phyloP scores from a whole-genome alignment of 306 rosid species.

The Prunus salicina region DNA sequence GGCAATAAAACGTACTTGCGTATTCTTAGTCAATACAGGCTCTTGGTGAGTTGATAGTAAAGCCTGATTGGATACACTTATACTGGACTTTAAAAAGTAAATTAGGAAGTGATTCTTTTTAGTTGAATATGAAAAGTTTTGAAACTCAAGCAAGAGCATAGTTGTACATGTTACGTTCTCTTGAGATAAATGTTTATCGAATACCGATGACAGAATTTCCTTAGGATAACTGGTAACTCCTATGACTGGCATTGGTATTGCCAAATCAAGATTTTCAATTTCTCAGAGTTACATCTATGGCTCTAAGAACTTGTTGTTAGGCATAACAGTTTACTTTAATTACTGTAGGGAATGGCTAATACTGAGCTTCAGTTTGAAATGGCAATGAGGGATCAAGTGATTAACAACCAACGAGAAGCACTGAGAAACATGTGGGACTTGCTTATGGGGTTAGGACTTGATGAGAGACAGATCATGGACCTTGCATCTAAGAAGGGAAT shows the following conservation, averaged over 20 bases:
- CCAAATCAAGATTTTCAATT: background rate
- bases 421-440: constrained; percentile 52
- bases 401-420: constrained; percentile 52
- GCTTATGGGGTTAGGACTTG: constrained; percentile 57
- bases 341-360: constrained; percentile 50
- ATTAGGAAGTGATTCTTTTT: background rate
- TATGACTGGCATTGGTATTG: background rate
- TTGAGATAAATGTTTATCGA: background rate
- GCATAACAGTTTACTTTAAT: constrained; percentile 10
- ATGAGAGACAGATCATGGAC: constrained; percentile 43
- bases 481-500: constrained; percentile 55
- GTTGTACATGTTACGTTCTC: background rate
- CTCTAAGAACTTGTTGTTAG: background rate
- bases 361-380: constrained; percentile 63
- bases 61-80: background rate
- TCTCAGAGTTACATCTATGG: background rate
- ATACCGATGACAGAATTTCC: background rate
- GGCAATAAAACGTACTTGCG: constrained; percentile 58
- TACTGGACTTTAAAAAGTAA: background rate
- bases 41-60: constrained; percentile 41
- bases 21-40: constrained; percentile 63
- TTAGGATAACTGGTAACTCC: background rate
- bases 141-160: constrained; percentile 9
- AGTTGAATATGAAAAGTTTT: constrained; percentile 1
- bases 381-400: constrained; percentile 70